These are phyloP conservation scores for Eurotiales sp. DNA, from an alignment of 2,329 filamentous ascomycete genomes.

Conservation along the genomic window DNA sequence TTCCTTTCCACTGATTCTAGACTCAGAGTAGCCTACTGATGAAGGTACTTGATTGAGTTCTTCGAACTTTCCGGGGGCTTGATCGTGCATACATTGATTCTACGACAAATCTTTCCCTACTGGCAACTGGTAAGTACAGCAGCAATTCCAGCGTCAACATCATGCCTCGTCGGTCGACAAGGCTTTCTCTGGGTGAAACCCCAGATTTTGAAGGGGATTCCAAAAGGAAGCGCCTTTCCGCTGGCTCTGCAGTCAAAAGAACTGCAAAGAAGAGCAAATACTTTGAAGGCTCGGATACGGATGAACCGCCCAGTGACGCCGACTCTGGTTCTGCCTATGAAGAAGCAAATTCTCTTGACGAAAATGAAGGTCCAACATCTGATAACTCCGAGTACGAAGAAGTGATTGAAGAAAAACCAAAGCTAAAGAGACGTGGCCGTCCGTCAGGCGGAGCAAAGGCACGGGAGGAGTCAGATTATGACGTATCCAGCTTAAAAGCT, in stretches of 20 bases:
- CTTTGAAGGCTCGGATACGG: constrained; percentile 38
- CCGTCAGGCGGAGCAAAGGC: constrained; percentile 12
- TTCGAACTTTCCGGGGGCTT: no score
- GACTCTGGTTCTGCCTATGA: constrained; percentile 29
- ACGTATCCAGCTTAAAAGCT: background rate
- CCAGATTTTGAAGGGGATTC: constrained; percentile 23
- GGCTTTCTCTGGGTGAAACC: constrained; percentile 28
- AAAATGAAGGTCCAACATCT: constrained; percentile 72
- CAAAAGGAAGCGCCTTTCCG: constrained; percentile 29
- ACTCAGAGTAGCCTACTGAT: no score
- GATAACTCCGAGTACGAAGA: constrained; percentile 65
- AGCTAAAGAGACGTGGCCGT: constrained; percentile 22
- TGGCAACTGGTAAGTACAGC: background rate
- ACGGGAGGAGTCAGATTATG: constrained; percentile 10
- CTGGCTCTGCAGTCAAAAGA: constrained; percentile 23
- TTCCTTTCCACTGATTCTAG: no score
- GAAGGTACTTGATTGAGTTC: no score
- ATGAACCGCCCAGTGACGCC: constrained; percentile 17
- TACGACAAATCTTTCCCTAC: background rate
- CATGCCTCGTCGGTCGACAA: constrained; percentile 13
- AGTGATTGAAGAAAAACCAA: constrained; percentile 18
- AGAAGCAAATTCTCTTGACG: constrained; percentile 38
- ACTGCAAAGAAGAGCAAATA: constrained; percentile 52
- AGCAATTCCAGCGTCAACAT: background rate
- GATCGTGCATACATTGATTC: no score